These are phyloP conservation scores for Kwoniella heveanensis DNA, from an alignment of 768 basidiomycete genomes.

Conservation along the genomic window DNA sequence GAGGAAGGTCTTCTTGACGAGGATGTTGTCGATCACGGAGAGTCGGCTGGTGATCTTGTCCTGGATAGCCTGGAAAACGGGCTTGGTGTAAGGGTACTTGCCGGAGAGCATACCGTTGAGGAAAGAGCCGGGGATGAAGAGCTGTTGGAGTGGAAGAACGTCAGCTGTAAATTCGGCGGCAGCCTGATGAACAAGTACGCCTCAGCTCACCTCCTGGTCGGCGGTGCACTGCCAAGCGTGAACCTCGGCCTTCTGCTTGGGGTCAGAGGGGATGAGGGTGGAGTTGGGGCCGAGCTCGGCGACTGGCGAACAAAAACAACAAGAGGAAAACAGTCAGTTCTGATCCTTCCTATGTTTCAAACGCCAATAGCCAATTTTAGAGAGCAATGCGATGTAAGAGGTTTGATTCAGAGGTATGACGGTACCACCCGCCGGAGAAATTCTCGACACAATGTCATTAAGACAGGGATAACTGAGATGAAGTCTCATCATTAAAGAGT, in stretches of 20 bases:
- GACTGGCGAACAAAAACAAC: conserved; percentile 60
- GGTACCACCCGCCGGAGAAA: conserved; percentile 58
- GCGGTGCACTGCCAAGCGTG: conserved; percentile 82
- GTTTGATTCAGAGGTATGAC: conserved; percentile 51
- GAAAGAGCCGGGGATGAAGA: conserved; percentile 58
- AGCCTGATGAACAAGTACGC: background rate
- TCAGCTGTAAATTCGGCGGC: background rate
- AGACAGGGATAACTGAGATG: conserved; percentile 73
- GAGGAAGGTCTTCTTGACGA: conserved; percentile 80
- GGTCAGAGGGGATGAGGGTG: conserved; percentile 69
- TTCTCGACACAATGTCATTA: conserved; percentile 65
- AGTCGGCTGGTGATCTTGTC: conserved; percentile 62
- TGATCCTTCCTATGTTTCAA: background rate
- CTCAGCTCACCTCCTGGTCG: conserved; percentile 68
- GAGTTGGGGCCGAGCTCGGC: conserved; percentile 74
- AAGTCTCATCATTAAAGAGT: conserved; percentile 59
- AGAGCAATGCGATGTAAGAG: background rate
- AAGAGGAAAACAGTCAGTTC: background rate
- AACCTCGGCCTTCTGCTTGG: conserved; percentile 71
- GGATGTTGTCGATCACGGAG: conserved; percentile 70
- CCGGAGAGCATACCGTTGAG: conserved; percentile 59
- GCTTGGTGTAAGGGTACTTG: conserved; percentile 73
- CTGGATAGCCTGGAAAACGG: conserved; percentile 54
- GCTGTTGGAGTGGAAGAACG: conserved; percentile 24
- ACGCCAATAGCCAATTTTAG: background rate